Evolutionary conservation across 176 grass and related monocot species (phyloP), one percentile per base, ranked within the genome.

Genomic region (Bromus sterilis): DNA sequence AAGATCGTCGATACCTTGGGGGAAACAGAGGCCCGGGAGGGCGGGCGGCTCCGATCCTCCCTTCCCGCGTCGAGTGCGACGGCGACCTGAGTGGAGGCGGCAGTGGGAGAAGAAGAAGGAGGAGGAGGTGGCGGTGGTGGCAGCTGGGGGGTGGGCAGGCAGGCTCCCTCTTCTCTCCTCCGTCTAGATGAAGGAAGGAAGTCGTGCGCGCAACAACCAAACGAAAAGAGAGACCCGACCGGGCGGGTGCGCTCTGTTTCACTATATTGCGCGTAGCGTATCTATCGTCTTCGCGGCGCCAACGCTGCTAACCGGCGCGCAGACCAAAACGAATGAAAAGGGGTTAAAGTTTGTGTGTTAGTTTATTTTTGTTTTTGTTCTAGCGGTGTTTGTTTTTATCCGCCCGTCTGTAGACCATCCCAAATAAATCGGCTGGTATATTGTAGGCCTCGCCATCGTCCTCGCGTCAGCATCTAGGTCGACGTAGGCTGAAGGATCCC

Each of bases 161-260:
- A 24, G 15, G 34, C 63, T 4, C 12, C 34, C 56, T 62, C 13
- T 69, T 55, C 40, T 9, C 30, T 65, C 21, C 57, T 28, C 25
- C 71, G 72, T 56, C 15, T n/a, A 7, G 40, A 4, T 25, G 33
- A 71, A 71, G 33, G 33, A 71, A 71, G 33, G 64, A 39, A 44
- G 66, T 85, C 87, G 87, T 89, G 87, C 77, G 77, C 49, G 82
- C 77, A 76, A 55, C 87, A 69, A 84, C 41, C 9, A 36, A 49
- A n/a, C n/a, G n/a, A 59, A 59, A 7, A 28, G 33, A 34, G 37
- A 41, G 39, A 11, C n/a, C n/a, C n/a, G n/a, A n/a, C n/a, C n/a
- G n/a, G 7, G 28, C 15, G 30, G 24, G 21, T 28, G 14, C 48
- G 37, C 32, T 79, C 48, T 76, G 79, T 57, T 67, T 46, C 68